Percentiles rank a stretch among this genome's conserved stretches.
Evolutionary conservation across 2,329 filamentous ascomycete species (phyloP).

Genomic region (Cephalotrichum gorgonifer): DNA sequence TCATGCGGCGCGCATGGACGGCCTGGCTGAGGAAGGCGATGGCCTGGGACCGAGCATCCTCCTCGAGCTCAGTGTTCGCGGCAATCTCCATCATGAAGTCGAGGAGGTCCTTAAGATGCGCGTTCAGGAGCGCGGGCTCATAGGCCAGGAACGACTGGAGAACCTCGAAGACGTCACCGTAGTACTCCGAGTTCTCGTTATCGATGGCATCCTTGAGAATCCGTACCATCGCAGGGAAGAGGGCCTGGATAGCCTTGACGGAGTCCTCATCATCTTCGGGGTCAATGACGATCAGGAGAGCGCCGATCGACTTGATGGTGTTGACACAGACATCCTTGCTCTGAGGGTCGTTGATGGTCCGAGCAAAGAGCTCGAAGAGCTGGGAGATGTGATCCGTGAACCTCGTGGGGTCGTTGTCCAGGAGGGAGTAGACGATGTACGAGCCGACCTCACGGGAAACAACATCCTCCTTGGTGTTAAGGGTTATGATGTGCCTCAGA

Average conservation of each 20-base stretch:
- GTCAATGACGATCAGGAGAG: conserved; percentile 78
- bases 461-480: conserved; percentile 64
- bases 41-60: conserved; percentile 81
- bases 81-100: conserved; percentile 89
- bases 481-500: conserved; percentile 66
- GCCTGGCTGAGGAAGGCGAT: conserved; percentile 90
- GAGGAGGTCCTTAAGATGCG: conserved; percentile 81
- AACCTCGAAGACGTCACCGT: conserved; percentile 86
- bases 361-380: conserved; percentile 73
- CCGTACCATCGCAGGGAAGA: conserved; percentile 79
- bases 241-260: conserved; percentile 64
- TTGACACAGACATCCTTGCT: conserved; percentile 91
- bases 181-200: conserved; percentile 72
- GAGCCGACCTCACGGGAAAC: conserved; percentile 81
- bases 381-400: conserved; percentile 73
- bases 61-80: conserved; percentile 64
- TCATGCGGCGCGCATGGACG: conserved; percentile 86
- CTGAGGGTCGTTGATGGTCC: conserved; percentile 81
- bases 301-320: conserved; percentile 82
- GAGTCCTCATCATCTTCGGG: conserved; percentile 72
- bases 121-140: conserved; percentile 71
- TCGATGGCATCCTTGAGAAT: conserved; percentile 80
- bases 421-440: conserved; percentile 84
- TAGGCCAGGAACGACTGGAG: conserved; percentile 93
- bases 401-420: conserved; percentile 77